Evolutionary conservation across 164 flowering plant species (phyloP).

Genomic region (Stephania japonica): DNA sequence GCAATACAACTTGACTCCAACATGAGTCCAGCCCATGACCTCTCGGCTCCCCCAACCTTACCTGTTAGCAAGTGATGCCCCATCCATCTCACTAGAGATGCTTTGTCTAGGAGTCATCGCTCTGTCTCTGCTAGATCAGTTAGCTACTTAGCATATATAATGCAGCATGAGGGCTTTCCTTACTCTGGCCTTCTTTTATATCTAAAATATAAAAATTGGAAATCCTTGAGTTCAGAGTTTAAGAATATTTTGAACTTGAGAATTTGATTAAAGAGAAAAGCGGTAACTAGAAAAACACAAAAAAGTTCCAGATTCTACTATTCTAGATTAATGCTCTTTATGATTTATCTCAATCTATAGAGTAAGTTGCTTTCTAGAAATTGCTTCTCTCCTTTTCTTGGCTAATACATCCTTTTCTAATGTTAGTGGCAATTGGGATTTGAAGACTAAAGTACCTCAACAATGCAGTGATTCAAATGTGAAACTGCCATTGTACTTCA

Average conservation of each 20-base stretch:
- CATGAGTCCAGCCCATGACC: too few relatives aligned
- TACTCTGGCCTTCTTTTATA: neutral
- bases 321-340: neutral
- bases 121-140: neutral
- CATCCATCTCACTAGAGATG: too few relatives aligned
- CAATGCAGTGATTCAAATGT: conserved; percentile 70
- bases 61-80: too few relatives aligned
- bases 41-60: too few relatives aligned
- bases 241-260: neutral
- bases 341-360: conserved; percentile 3
- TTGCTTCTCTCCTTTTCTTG: neutral
- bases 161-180: neutral
- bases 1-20: too few relatives aligned
- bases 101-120: neutral
- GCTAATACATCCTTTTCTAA: neutral
- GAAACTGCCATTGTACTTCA: conserved; percentile 70
- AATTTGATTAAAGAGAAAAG: too few relatives aligned
- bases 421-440: conserved; percentile 91
- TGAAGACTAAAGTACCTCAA: conserved; percentile 89
- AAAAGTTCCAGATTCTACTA: neutral
- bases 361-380: neutral
- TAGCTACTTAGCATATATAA: neutral
- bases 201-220: neutral
- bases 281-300: neutral
- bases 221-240: neutral